phyloP scores from a whole-genome alignment of 306 rosid genomes.

The Hylodesmum podocarpum region DNA sequence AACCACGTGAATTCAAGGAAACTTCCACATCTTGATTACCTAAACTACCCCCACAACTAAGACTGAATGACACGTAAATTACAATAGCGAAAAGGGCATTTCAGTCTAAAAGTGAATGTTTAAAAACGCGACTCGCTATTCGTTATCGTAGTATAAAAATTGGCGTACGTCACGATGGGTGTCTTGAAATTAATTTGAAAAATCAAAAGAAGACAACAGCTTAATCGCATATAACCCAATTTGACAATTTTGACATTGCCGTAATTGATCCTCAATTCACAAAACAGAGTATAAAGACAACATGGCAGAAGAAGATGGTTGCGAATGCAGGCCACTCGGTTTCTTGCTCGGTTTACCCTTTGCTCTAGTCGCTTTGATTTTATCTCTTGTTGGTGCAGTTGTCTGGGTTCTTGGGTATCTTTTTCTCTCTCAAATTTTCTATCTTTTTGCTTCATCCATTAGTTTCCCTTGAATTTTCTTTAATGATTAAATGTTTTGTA shows the following conservation, averaged over 20 bases:
- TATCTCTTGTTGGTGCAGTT: constrained; percentile 68
- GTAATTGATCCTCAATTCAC: neutral
- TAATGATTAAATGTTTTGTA: too few relatives aligned
- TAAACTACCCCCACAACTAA: neutral
- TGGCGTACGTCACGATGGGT: constrained; percentile 7
- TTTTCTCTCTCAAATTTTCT: neutral
- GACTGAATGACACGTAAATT: neutral
- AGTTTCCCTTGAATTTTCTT: neutral
- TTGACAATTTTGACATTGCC: neutral
- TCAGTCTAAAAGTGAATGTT: neutral
- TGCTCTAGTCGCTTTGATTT: constrained; percentile 59
- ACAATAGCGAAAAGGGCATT: neutral
- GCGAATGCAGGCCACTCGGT: constrained; percentile 85
- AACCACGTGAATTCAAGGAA: neutral
- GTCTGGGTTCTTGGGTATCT: constrained; percentile 73
- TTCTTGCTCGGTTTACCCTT: constrained; percentile 85
- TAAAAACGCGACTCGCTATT: neutral
- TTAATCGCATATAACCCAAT: constrained; percentile 15
- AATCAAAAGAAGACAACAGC: constrained; percentile 13
- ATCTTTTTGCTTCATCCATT: neutral
- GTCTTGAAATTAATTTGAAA: neutral
- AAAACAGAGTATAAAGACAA: neutral
- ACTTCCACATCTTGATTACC: constrained; percentile 21
- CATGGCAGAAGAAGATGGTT: constrained; percentile 56
- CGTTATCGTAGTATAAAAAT: neutral